Evolutionary conservation across 2,329 filamentous ascomycete genomes (phyloP), one percentile per base, ranked within the genome.

Genomic region (Pseudocercospora pini-densiflorae): DNA sequence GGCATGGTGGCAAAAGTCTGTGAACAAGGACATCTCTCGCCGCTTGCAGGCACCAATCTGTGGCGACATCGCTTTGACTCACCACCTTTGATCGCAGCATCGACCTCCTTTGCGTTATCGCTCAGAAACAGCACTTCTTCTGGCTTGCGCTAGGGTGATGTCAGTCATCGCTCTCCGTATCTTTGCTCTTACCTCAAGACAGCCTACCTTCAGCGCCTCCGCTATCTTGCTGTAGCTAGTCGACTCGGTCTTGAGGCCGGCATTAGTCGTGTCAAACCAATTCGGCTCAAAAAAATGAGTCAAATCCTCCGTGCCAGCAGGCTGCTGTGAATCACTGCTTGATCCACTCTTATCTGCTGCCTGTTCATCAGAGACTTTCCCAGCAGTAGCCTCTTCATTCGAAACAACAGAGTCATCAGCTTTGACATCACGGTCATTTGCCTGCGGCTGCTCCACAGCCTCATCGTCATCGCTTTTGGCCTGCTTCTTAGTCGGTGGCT

Each of bases 251-350:
- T 95, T 95, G 63, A 87, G 84, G 1, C 92, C 92, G 33, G 92
- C 92, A 77, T 92, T 94, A 65, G 91, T 87, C 3, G 92, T 94
- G 77, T 95, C 92, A 76, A 92, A 94, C 84, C 88, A 92, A 71
- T 85, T 89, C 9, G 55, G 55, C 53, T 82, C 82, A 65, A 93
- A 85, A 63, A 87, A 77, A 1, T 80, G 80, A 3, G 83, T 86
- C 73, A 92, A 77, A 76, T 92, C 87, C 66, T 84, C 79, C 7
- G 86, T 83, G 21, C 57, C 61, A 29, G 53, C 47, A 55, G 54
- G 51, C 68, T 86, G 81, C 19, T 66, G 57, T 59, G 40, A 19
- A 53, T 61, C 33, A 63, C 63, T 27, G 31, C 49, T 57, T 7
- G 58, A 7, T 58, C 16, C 63, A 53, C 57, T 33, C 47, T 61